Evolutionary conservation across 768 basidiomycete species (phyloP).

Genomic region (Pleurotus cornucopiae): DNA sequence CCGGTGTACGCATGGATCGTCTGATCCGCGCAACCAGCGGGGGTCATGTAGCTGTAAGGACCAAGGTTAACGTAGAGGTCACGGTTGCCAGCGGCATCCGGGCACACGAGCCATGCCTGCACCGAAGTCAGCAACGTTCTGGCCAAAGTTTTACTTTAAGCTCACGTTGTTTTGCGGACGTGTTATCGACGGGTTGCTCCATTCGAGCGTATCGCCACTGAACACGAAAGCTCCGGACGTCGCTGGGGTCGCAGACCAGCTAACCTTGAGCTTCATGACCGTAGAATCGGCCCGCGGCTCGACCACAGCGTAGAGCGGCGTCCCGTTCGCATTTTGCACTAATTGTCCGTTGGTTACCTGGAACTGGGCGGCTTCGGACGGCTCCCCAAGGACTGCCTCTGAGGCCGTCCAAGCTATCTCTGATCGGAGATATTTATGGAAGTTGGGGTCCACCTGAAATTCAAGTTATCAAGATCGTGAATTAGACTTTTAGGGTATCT

Average conservation of each 20-base stretch:
- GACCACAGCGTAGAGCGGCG: constrained; percentile 45
- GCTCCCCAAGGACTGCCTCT: constrained; percentile 47
- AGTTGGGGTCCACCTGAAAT: constrained; percentile 47
- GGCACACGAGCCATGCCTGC: constrained; percentile 56
- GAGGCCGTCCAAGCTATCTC: constrained; percentile 37
- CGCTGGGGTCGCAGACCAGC: constrained; percentile 43
- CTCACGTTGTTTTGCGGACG: constrained; percentile 39
- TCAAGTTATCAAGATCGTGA: not conserved
- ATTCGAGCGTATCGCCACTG: constrained; percentile 56
- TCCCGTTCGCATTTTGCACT: constrained; percentile 41
- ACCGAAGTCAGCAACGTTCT: no score
- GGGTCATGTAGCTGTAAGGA: constrained; percentile 49
- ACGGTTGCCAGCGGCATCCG: constrained; percentile 38
- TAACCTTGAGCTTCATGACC: constrained; percentile 43
- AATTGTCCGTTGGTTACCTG: constrained; percentile 31
- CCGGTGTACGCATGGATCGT: constrained; percentile 61
- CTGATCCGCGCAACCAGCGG: constrained; percentile 55
- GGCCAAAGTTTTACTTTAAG: no score
- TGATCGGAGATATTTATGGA: constrained; percentile 59
- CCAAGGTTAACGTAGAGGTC: constrained; percentile 53
- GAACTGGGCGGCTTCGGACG: constrained; percentile 53
- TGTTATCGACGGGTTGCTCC: constrained; percentile 45
- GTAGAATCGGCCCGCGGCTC: constrained; percentile 40
- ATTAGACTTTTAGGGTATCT: not conserved
- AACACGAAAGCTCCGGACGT: constrained; percentile 48